phyloP scores from a whole-genome alignment of 2,329 filamentous ascomycete species.

The Eutypa lata region DNA sequence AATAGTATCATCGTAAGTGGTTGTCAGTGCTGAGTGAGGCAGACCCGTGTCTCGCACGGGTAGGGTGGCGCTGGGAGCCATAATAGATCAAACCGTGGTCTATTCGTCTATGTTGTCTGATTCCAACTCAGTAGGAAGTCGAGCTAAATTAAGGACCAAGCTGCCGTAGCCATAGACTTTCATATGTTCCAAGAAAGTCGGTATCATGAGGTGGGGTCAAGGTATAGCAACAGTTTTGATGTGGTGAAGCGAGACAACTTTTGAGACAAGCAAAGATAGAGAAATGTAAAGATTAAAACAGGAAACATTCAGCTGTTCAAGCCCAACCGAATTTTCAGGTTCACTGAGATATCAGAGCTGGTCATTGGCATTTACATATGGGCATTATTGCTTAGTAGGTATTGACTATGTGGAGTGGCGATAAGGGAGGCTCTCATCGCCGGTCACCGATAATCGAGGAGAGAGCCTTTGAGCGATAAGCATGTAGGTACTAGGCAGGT shows the following conservation, averaged over 20 bases:
- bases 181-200: too few relatives aligned
- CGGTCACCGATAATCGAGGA: background rate
- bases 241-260: too few relatives aligned
- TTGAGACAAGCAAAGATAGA: too few relatives aligned
- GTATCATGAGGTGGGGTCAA: too few relatives aligned
- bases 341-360: background rate
- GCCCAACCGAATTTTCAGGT: background rate
- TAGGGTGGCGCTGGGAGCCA: slow-evolving; percentile 56
- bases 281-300: background rate
- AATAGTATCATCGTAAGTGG: slow-evolving; percentile 80
- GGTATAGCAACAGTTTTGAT: too few relatives aligned
- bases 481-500: too few relatives aligned
- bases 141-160: background rate
- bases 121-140: background rate
- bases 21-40: slow-evolving; percentile 57
- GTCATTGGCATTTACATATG: background rate
- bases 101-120: background rate
- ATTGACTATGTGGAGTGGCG: background rate
- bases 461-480: too few relatives aligned
- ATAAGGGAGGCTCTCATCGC: background rate
- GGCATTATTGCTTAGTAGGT: background rate
- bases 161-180: background rate
- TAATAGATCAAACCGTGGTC: slow-evolving; percentile 22
- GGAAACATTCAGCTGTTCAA: background rate
- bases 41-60: slow-evolving; percentile 38